A percentile compares a stretch with the other conserved stretches of the same genome.
phyloP scores from a whole-genome alignment of 2,329 filamentous ascomycete species.

The Fusarium sp. region DNA sequence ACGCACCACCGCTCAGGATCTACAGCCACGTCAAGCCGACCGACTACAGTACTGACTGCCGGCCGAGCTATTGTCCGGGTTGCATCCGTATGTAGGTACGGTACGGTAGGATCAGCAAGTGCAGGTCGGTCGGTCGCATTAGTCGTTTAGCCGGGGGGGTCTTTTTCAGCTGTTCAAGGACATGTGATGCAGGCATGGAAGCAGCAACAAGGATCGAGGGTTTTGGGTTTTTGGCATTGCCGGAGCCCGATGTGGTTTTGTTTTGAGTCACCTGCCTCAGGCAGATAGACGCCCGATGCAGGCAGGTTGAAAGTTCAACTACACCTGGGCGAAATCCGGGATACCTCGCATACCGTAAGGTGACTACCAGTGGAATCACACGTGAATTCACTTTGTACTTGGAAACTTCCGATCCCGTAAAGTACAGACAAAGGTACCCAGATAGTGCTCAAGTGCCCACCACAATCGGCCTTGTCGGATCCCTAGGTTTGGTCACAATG shows the following conservation, averaged over 20 bases:
- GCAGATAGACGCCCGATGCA: slow-evolving; percentile 14
- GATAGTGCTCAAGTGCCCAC: background rate
- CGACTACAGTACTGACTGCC: slow-evolving; percentile 8
- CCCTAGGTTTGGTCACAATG: background rate
- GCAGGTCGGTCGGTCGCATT: slow-evolving; percentile 28
- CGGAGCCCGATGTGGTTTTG: slow-evolving; percentile 15
- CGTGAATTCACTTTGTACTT: background rate
- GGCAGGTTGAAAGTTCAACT: background rate
- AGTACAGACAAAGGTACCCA: too few relatives aligned
- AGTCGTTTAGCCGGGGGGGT: slow-evolving; percentile 28
- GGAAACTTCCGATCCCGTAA: too few relatives aligned
- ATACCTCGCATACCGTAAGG: too few relatives aligned
- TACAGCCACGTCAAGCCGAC: slow-evolving; percentile 36
- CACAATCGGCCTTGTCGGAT: background rate
- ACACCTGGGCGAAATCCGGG: background rate
- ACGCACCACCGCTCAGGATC: slow-evolving; percentile 28
- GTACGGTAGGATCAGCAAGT: slow-evolving; percentile 26
- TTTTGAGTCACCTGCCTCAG: slow-evolving; percentile 15
- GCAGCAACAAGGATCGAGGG: slow-evolving; percentile 7
- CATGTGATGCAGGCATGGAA: slow-evolving; percentile 10
- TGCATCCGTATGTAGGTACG: slow-evolving; percentile 4
- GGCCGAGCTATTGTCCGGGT: slow-evolving; percentile 2
- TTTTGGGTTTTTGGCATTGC: slow-evolving; percentile 7
- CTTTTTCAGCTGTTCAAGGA: slow-evolving; percentile 48
- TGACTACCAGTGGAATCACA: background rate